Base-by-base conservation (phyloP, 345 rosid genomes). In the Brassica incana region DNA sequence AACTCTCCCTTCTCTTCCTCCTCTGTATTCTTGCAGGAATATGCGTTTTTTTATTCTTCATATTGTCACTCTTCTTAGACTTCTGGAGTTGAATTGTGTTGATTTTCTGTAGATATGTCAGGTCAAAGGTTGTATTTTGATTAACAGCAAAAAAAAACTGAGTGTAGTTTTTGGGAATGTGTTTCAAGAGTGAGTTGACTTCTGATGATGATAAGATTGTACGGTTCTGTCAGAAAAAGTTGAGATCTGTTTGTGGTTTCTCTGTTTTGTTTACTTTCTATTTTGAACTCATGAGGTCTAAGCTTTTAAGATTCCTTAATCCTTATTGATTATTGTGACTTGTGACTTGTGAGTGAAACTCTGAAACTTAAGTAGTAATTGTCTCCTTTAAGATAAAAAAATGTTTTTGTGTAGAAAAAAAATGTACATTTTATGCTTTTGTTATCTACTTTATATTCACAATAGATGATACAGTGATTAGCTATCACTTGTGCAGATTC, bases 161-260 rank as follows among this genome's bases (percentile, higher is more conserved):
- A 20, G 52, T 70, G 15, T 71, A 76, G 65, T 80, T 80, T 80
- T 38, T 10, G 20, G 72, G 56, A 64, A 63, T 80, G 76, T 75
- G 58, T 36, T 60, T 63, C 20, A 2, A 38, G 8, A 56, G 43
- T 75, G 38, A 60, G 61, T 80, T 71, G 83, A 79, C 82, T 74
- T 80, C 12, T 69, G 8, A 18, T 25, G 66, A 61, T 62, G 48
- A 60, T 73, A 48, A 48, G 54, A 70, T 48, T 77, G 71, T 50
- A 25, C 35, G 78, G 20, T 65, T 63, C 27, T 64, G 30, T 76
- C n/a, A 76, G 73, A 30, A 54, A 32, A 43, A 7, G 35, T 48
- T 71, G 77, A 76, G 77, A 81, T 81, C 73, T 76, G 67, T 65
- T 40, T 23, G 20, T 72, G 15, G 66, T 78, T 71, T 54, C 59